Evolutionary conservation across 495 filamentous ascomycete genomes (phyloP).

Genomic region (Hyaloscypha bicolor): DNA sequence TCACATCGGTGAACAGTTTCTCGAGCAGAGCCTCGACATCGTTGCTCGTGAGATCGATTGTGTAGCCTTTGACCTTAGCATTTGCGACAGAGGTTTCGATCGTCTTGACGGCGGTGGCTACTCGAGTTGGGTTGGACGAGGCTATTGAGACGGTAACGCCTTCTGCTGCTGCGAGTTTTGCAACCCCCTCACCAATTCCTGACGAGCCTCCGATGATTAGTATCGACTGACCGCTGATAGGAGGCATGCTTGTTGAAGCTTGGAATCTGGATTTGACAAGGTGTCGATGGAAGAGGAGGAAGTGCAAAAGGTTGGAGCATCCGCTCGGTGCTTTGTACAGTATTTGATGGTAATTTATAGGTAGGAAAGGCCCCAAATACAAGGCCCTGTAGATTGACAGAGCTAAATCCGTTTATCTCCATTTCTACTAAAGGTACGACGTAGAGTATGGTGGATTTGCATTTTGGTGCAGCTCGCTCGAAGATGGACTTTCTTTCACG

Average conservation of each 20-base stretch:
- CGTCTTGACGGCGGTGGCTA: slow-evolving; percentile 45
- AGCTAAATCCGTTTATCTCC: no score
- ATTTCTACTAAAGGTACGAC: no score
- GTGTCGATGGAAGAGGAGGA: neutral
- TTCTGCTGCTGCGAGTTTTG: slow-evolving; percentile 48
- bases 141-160: slow-evolving; percentile 54
- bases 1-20: slow-evolving; percentile 45
- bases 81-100: slow-evolving; percentile 35
- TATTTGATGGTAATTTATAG: no score
- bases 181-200: slow-evolving; percentile 58
- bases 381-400: no score
- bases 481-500: no score
- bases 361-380: no score
- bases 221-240: slow-evolving; percentile 14
- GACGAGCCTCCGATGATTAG: slow-evolving; percentile 25
- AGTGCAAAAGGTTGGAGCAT: neutral
- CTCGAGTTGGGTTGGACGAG: slow-evolving; percentile 48
- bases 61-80: slow-evolving; percentile 38
- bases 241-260: slow-evolving; percentile 7
- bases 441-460: no score
- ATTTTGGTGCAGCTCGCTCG: no score
- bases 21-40: slow-evolving; percentile 48
- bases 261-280: neutral
- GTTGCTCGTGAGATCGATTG: slow-evolving; percentile 50
- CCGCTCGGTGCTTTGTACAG: neutral